Conservation (phyloP, 31 red algal species). For the Asparagopsis taxiformis region DNA sequence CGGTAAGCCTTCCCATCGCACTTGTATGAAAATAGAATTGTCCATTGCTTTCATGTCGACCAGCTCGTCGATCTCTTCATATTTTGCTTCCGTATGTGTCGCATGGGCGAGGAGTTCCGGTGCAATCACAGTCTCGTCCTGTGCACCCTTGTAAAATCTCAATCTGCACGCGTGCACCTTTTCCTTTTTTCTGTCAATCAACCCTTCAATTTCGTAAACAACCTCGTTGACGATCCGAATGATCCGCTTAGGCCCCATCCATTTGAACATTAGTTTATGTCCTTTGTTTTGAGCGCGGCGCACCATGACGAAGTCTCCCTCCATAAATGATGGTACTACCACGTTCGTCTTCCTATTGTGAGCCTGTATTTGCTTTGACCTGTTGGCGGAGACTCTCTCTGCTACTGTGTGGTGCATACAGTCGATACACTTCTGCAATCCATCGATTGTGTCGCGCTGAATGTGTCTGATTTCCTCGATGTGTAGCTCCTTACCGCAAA, state of each 20-base stretch:
- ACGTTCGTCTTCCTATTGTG: not conserved
- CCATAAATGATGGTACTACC: not conserved
- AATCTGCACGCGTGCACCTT: not conserved
- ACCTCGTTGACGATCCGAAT: not conserved
- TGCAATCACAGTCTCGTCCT: not conserved
- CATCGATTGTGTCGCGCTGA: not conserved
- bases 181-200: not conserved
- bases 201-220: not conserved
- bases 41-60: not conserved
- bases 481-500: no score
- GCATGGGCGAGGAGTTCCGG: not conserved
- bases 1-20: no score
- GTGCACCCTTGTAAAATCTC: not conserved
- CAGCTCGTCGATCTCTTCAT: not conserved
- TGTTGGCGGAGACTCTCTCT: not conserved
- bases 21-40: no score
- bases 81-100: not conserved
- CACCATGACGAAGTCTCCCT: not conserved
- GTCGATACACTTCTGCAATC: not conserved
- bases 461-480: not conserved
- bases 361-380: not conserved
- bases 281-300: not conserved
- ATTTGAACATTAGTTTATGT: not conserved
- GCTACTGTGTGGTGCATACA: not conserved
- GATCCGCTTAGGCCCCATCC: not conserved